These are phyloP conservation scores for Arthrobotrys megalospora DNA, from an alignment of 2,329 filamentous ascomycete genomes.

Conservation along the genomic window DNA sequence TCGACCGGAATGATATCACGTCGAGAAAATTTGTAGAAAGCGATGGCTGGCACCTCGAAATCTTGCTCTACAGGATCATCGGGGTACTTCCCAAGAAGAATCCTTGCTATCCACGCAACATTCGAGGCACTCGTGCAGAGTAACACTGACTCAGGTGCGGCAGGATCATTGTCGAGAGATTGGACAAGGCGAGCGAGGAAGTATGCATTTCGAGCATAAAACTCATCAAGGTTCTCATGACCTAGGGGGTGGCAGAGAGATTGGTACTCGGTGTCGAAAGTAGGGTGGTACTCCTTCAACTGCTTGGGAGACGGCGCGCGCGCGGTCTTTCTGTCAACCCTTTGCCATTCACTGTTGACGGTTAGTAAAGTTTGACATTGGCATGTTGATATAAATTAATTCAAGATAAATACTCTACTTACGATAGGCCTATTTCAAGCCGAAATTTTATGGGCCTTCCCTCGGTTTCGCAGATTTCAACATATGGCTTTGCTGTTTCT, in stretches of 20 bases:
- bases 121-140: conserved; percentile 31
- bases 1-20: background rate
- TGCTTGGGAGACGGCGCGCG: conserved; percentile 9
- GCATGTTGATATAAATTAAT: too few relatives aligned
- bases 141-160: conserved; percentile 14
- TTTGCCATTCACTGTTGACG: conserved; percentile 20
- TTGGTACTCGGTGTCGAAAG: conserved; percentile 17
- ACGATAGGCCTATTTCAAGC: conserved; percentile 25
- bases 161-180: conserved; percentile 1
- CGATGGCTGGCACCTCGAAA: conserved; percentile 15
- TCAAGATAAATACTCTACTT: background rate
- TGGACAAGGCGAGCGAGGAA: conserved; percentile 24
- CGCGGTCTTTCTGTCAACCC: conserved; percentile 11
- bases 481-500: conserved; percentile 16
- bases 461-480: background rate
- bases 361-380: background rate
- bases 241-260: conserved; percentile 7
- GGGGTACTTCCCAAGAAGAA: background rate
- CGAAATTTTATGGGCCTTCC: conserved; percentile 16
- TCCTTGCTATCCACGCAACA: conserved; percentile 8
- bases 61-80: conserved; percentile 4
- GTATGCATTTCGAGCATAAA: conserved; percentile 15
- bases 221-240: conserved; percentile 24
- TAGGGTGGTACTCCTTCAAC: conserved; percentile 7
- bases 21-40: conserved; percentile 20